These are phyloP conservation scores for Psophocarpus tetragonolobus DNA, from an alignment of 306 rosid species.

Conservation along the genomic window DNA sequence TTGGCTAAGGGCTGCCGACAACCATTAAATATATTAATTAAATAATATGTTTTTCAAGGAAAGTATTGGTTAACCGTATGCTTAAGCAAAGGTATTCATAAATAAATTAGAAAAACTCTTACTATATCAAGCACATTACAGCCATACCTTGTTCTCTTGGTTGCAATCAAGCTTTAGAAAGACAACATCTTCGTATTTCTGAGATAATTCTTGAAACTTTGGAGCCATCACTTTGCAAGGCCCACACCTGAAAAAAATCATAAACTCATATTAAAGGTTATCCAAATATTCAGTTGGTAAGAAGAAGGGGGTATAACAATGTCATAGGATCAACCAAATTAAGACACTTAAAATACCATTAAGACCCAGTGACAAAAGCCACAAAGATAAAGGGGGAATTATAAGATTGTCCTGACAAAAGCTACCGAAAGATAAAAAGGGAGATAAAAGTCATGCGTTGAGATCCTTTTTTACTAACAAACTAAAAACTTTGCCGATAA, in stretches of 20 bases:
- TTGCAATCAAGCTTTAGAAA: slow-evolving; percentile 96
- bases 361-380: too few relatives aligned
- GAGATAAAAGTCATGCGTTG: too few relatives aligned
- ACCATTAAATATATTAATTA: slow-evolving; percentile 20
- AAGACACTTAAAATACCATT: neutral
- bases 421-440: too few relatives aligned
- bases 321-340: neutral
- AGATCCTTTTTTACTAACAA: too few relatives aligned
- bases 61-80: neutral
- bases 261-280: slow-evolving; percentile 21
- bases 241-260: slow-evolving; percentile 75
- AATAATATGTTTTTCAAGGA: slow-evolving; percentile 1
- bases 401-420: too few relatives aligned
- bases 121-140: neutral
- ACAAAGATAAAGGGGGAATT: too few relatives aligned
- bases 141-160: slow-evolving; percentile 81
- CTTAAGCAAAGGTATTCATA: neutral
- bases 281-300: slow-evolving; percentile 22
- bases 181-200: slow-evolving; percentile 81
- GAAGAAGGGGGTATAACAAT: neutral
- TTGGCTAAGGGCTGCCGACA: slow-evolving; percentile 85
- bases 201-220: slow-evolving; percentile 65
- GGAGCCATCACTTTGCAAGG: slow-evolving; percentile 99
- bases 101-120: neutral
- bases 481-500: too few relatives aligned